These are phyloP conservation scores for Sporothrix schenckii DNA, from an alignment of 2,329 filamentous ascomycete genomes.

Conservation along the genomic window DNA sequence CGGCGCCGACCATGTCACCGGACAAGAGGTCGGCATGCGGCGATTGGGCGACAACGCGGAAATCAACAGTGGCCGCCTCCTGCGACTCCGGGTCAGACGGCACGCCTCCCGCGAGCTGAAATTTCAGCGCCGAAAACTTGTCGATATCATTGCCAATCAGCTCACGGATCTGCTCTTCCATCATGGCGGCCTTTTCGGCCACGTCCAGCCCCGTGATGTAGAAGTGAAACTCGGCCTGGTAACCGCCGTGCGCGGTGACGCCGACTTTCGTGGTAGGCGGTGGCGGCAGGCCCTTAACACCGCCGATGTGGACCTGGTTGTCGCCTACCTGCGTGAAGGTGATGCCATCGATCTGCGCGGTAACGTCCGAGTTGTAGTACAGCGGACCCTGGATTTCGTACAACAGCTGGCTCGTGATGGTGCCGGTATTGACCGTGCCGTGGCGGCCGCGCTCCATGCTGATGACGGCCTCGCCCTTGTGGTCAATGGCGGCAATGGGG, in stretches of 20 bases:
- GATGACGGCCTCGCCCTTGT: constrained; percentile 45
- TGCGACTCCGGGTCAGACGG: constrained; percentile 40
- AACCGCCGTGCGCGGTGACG: constrained; percentile 37
- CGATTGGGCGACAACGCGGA: constrained; percentile 47
- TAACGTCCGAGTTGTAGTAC: constrained; percentile 45
- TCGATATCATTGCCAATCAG: constrained; percentile 31
- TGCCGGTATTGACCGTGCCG: constrained; percentile 37
- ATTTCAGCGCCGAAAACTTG: constrained; percentile 41
- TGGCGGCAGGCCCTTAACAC: constrained; percentile 43
- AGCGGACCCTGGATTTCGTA: constrained; percentile 47
- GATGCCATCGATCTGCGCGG: constrained; percentile 41
- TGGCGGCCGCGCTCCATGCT: constrained; percentile 39
- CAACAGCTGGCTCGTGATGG: constrained; percentile 40
- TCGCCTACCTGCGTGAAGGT: constrained; percentile 51
- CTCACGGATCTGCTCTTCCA: constrained; percentile 35
- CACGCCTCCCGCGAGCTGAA: constrained; percentile 38
- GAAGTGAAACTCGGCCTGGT: constrained; percentile 39
- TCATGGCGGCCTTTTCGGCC: constrained; percentile 37
- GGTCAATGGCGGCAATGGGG: constrained; percentile 54
- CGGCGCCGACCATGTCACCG: constrained; percentile 31
- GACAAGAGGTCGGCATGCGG: constrained; percentile 33
- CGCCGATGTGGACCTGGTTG: constrained; percentile 42
- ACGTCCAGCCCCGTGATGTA: constrained; percentile 37
- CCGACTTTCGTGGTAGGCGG: constrained; percentile 42
- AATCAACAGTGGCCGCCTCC: constrained; percentile 43